Conservation (phyloP, 2,329 filamentous ascomycete genomes). For the Epichloe typhina region DNA sequence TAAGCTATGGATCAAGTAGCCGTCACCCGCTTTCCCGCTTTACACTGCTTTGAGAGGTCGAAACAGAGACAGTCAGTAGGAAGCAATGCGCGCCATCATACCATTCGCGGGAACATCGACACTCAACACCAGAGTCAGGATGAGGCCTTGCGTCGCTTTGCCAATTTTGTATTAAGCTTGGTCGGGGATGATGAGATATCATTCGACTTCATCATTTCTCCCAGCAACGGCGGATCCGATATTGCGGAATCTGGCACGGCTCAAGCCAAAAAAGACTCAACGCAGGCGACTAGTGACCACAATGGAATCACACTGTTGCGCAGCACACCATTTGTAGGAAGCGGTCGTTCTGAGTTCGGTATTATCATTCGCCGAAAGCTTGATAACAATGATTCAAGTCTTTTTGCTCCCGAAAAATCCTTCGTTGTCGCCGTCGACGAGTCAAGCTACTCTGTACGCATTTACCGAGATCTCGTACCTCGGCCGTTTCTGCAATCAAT, state of each 20-base stretch:
- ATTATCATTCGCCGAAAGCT: neutral
- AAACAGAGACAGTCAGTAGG: neutral
- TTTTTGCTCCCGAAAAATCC: neutral
- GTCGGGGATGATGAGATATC: conserved; percentile 3
- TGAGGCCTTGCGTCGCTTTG: neutral
- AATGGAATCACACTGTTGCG: neutral
- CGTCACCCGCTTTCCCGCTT: neutral
- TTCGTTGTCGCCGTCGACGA: neutral
- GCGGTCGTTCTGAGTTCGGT: neutral
- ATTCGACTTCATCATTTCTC: neutral
- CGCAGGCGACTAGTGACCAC: neutral
- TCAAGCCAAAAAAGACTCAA: neutral
- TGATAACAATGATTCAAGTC: neutral
- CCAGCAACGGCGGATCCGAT: neutral
- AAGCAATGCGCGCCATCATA: neutral
- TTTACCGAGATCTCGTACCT: neutral
- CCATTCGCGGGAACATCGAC: neutral
- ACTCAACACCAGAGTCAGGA: neutral
- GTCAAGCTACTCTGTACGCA: neutral
- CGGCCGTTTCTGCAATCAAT: neutral
- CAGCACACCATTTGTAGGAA: neutral
- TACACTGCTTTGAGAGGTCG: neutral
- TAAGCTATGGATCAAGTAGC: neutral
- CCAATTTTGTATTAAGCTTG: neutral
- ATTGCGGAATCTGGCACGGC: neutral